A percentile compares a stretch with the other conserved stretches of the same genome.
Conservation (phyloP, 805 yeast species). For the Peterozyma xylosa region DNA sequence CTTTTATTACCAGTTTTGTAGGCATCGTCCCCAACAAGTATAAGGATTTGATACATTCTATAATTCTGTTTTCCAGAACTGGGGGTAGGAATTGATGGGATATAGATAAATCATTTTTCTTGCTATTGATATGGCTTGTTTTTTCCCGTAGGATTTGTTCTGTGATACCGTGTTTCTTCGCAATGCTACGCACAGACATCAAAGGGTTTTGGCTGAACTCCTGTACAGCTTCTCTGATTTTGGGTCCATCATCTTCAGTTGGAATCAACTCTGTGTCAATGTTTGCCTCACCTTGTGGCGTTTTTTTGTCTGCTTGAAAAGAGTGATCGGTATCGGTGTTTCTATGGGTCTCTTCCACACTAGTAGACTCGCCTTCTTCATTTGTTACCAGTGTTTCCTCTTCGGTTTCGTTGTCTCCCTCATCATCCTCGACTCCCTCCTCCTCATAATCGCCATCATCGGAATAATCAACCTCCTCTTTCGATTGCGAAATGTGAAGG, state of each 20-base stretch:
- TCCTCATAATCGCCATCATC: not conserved
- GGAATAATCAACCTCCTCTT: too few species aligned
- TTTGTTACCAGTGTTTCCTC: constrained; percentile 3
- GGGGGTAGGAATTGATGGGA: too few species aligned
- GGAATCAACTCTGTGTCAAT: not conserved
- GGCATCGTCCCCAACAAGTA: too few species aligned
- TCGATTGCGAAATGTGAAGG: too few species aligned
- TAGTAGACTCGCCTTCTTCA: too few species aligned
- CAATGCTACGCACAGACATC: not conserved
- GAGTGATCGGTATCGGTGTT: constrained; percentile 1
- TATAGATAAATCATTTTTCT: too few species aligned
- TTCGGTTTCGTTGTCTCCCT: not conserved
- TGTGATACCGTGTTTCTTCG: not conserved
- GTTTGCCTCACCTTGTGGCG: not conserved
- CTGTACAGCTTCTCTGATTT: constrained; percentile 2
- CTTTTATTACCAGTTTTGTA: too few species aligned
- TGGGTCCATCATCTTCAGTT: not conserved
- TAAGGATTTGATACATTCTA: too few species aligned
- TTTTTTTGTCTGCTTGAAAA: not conserved
- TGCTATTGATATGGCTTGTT: too few species aligned
- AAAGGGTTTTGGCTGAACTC: constrained; percentile 1
- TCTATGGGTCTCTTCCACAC: constrained; percentile 1
- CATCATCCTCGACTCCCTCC: not conserved
- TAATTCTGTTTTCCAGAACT: too few species aligned
- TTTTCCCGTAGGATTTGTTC: constrained; percentile 1